A percentile compares a stretch with the other conserved stretches of the same genome.
Conservation (phyloP, 2,329 filamentous ascomycete species). For the Ambrosiella cleistominuta region DNA sequence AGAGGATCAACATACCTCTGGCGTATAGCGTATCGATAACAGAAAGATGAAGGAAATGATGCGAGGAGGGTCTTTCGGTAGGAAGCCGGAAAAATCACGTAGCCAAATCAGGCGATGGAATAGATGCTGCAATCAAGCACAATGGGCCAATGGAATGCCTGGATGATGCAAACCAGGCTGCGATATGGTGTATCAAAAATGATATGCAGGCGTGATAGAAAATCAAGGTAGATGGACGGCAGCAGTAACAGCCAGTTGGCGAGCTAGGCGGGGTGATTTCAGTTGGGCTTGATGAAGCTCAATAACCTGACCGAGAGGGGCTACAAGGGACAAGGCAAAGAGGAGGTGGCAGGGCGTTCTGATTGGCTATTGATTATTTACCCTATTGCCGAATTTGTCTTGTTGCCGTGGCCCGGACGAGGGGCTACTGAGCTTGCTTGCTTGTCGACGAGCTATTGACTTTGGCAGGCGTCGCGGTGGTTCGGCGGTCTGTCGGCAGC, state of each 20-base stretch:
- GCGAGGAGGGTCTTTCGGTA: neutral
- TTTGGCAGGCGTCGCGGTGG: neutral
- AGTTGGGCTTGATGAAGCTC: neutral
- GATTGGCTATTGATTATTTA: constrained; percentile 4
- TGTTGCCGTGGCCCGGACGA: constrained; percentile 6
- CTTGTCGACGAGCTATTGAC: neutral
- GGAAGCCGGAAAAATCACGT: neutral
- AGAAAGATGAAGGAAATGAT: neutral
- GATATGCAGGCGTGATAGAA: neutral
- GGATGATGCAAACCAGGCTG: neutral
- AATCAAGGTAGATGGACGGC: too few relatives aligned
- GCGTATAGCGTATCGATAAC: neutral
- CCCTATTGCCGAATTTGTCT: constrained; percentile 1
- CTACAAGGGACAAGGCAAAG: neutral
- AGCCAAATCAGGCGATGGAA: neutral
- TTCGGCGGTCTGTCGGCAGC: constrained; percentile 6
- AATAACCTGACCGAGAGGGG: neutral
- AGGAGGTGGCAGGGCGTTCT: neutral
- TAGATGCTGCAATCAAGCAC: neutral
- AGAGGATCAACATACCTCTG: neutral
- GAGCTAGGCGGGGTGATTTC: too few relatives aligned
- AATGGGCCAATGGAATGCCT: neutral
- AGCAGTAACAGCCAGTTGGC: too few relatives aligned
- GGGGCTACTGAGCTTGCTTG: neutral
- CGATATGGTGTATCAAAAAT: neutral